Base-by-base conservation (phyloP, 2,329 filamentous ascomycete genomes). In the Colletotrichum agaves region DNA sequence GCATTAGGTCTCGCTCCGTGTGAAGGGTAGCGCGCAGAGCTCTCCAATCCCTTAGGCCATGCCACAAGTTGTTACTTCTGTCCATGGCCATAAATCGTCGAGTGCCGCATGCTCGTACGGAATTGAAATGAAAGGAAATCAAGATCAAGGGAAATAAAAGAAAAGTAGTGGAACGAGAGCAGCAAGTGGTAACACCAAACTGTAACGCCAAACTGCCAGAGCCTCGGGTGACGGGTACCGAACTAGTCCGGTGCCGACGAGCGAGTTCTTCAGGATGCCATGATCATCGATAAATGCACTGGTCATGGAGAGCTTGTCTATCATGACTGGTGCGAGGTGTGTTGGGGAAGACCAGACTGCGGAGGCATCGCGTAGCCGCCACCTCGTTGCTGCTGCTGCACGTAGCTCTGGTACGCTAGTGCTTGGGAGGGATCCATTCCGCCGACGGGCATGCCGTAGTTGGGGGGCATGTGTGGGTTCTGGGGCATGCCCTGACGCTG, bases 361-460 rank as follows among this genome's bases (percentile, higher is more conserved):
- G 91, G 87, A 60, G 91, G 91, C 89, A 97, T 93, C 58, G 88
- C 89, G 75, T 94, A 94, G 75, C 91, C 91, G 75, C 88, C 89
- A 72, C 87, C 86, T 76, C 88, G 88, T 80, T 90, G 90, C 78
- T 91, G 90, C 35, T 67, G 64, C 76, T 92, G 90, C 74, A 97
- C 89, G 77, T 96, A 96, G 78, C 89, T 92, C 77, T 93, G 91
- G 78, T 97, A 97, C 37, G 91, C 91, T 75, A 93, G 85, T 69
- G 93, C 92, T 79, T 94, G 90, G 75, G 93, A 90, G 73, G 91
- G 89, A 74, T 92, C 93, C 77, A 88, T 88, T 44, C 90, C 86
- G 75, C 93, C 90, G 71, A 85, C 83, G 46, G 86, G 82, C 85
- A 83, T 88, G 17, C 57, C 44, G 79, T 86, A 92, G 80, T 81